phyloP scores from a whole-genome alignment of 1,284 basidiomycete genomes.

The Anthracocystis panici-leucophaei region DNA sequence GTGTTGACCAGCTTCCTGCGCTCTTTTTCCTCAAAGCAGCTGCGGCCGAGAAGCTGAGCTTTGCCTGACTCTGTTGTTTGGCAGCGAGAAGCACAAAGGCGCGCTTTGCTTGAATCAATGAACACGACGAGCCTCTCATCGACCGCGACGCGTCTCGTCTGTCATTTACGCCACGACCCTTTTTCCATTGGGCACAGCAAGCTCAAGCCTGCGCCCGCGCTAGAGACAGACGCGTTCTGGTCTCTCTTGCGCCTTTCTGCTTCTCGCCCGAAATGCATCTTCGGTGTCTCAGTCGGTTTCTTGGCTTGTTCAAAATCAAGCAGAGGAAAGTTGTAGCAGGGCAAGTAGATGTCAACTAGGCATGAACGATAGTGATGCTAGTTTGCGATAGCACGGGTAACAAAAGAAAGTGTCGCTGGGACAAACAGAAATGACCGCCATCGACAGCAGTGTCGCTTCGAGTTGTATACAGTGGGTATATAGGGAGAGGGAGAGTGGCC shows the following conservation, averaged over 20 bases:
- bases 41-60: neutral
- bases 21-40: too few species aligned
- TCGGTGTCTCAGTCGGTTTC: neutral
- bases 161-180: conserved; percentile 35
- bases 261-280: conserved; percentile 4
- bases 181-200: neutral
- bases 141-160: conserved; percentile 33
- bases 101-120: conserved; percentile 26
- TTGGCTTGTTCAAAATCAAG: neutral
- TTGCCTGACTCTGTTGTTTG: conserved; percentile 4
- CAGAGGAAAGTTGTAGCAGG: neutral
- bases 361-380: conserved; percentile 7
- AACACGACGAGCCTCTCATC: conserved; percentile 30
- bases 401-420: neutral
- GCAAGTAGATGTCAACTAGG: neutral
- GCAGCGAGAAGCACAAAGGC: conserved; percentile 5
- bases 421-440: neutral
- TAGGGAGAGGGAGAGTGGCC: neutral
- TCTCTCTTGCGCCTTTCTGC: too few species aligned
- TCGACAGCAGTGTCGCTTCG: neutral
- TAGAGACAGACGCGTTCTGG: neutral
- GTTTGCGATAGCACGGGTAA: neutral
- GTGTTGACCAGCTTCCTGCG: too few species aligned
- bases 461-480: conserved; percentile 10
- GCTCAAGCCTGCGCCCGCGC: neutral